These are phyloP conservation scores for Pseudoneurospora amorphoporcata DNA, from an alignment of 495 filamentous ascomycete species.

Conservation along the genomic window DNA sequence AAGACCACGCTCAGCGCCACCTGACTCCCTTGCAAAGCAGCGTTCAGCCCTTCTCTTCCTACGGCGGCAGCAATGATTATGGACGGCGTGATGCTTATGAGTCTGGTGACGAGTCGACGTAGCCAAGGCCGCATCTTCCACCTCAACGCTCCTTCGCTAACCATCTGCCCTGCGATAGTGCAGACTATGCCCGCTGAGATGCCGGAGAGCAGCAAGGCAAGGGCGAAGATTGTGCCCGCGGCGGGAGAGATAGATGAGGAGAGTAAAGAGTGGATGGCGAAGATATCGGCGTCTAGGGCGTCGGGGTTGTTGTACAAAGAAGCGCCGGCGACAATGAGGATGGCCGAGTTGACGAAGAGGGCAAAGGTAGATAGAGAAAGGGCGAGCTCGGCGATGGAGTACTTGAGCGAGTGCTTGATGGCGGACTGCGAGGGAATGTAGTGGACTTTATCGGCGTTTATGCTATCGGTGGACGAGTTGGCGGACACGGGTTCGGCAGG, in stretches of 20 bases:
- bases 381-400: conserved; percentile 64
- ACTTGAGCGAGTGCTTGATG: conserved; percentile 68
- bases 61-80: conserved; percentile 76
- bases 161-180: conserved; percentile 78
- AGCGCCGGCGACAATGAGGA: conserved; percentile 80
- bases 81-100: conserved; percentile 67
- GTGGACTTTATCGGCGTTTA: conserved; percentile 37
- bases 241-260: conserved; percentile 57
- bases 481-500: conserved; percentile 20
- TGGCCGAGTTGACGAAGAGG: conserved; percentile 86
- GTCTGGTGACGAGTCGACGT: conserved; percentile 58
- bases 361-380: conserved; percentile 83
- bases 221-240: conserved; percentile 63
- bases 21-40: conserved; percentile 67
- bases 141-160: conserved; percentile 66
- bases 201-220: conserved; percentile 69
- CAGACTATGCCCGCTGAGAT: conserved; percentile 70
- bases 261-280: conserved; percentile 72
- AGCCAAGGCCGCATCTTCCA: conserved; percentile 64
- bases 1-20: conserved; percentile 73
- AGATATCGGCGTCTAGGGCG: conserved; percentile 60
- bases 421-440: conserved; percentile 72
- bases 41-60: conserved; percentile 58
- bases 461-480: conserved; percentile 15
- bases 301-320: conserved; percentile 53